Percentiles rank a stretch among this genome's conserved stretches.
phyloP scores from a whole-genome alignment of 768 basidiomycete genomes.

The Boletus sensibilis region DNA sequence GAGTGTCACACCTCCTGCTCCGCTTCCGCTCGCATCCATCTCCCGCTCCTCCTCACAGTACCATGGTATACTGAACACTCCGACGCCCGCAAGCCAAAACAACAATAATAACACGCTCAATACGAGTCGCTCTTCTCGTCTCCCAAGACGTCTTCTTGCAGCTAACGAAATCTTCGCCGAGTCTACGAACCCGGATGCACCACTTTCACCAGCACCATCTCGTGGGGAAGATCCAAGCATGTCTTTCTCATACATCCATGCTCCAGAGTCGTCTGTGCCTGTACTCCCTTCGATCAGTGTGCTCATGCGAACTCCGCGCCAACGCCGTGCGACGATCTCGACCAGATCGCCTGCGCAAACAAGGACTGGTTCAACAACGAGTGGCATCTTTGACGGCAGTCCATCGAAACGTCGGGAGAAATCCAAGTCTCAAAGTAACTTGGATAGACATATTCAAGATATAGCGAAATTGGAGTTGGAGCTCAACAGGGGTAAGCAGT shows the following conservation, averaged over 20 bases:
- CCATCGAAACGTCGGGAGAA: slow-evolving; percentile 67
- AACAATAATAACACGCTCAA: slow-evolving; percentile 5
- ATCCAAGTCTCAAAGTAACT: slow-evolving; percentile 62
- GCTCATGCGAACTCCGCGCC: slow-evolving; percentile 35
- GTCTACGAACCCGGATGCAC: slow-evolving; percentile 12
- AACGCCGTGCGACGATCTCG: slow-evolving; percentile 65
- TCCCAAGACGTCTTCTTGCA: slow-evolving; percentile 61
- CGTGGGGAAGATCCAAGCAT: slow-evolving; percentile 15
- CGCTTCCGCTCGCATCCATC: slow-evolving; percentile 61
- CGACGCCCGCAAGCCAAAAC: slow-evolving; percentile 23
- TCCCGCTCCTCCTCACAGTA: slow-evolving; percentile 47
- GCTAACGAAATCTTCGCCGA: slow-evolving; percentile 71
- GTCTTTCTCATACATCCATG: slow-evolving; percentile 24
- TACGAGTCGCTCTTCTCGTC: slow-evolving; percentile 38
- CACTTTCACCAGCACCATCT: slow-evolving; percentile 22
- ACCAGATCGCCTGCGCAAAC: slow-evolving; percentile 55
- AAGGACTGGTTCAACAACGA: slow-evolving; percentile 20
- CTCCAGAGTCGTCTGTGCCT: slow-evolving; percentile 22
- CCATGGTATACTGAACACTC: slow-evolving; percentile 32
- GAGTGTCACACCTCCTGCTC: slow-evolving; percentile 48
- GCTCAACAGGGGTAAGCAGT: slow-evolving; percentile 54
- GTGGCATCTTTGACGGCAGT: slow-evolving; percentile 42
- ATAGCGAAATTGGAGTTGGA: slow-evolving; percentile 64
- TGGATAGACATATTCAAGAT: slow-evolving; percentile 67
- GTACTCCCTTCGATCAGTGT: slow-evolving; percentile 17